A percentile compares a stretch with the other conserved stretches of the same genome.
These are phyloP conservation scores for Coemansia guatemalensis DNA, from an alignment of 192 early-diverging fungal genomes.

Conservation along the genomic window DNA sequence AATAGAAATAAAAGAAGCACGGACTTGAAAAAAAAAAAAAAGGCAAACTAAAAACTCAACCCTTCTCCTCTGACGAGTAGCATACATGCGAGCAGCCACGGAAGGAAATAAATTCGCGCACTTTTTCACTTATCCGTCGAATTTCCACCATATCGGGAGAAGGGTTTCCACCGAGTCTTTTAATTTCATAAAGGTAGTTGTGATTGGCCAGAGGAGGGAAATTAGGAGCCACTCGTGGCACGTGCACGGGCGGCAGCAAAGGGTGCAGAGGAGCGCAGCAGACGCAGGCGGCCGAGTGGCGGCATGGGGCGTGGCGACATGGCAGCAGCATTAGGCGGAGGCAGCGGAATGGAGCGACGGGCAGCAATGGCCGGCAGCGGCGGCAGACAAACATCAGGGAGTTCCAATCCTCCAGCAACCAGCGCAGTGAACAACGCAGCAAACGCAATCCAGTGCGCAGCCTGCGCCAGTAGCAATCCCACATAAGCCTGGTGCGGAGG, in stretches of 20 bases:
- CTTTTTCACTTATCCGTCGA: too few species aligned
- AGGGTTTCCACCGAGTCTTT: too few species aligned
- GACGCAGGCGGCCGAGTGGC: conserved; percentile 34
- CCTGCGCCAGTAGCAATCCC: conserved; percentile 43
- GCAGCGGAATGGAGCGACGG: conserved; percentile 38
- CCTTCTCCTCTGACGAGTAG: too few species aligned
- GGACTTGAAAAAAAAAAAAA: not conserved
- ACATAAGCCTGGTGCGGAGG: conserved; percentile 38
- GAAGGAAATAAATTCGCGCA: too few species aligned
- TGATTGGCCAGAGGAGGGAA: too few species aligned
- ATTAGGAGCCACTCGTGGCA: too few species aligned
- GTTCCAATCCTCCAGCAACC: conserved; percentile 13
- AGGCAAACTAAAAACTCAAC: not conserved
- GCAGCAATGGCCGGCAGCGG: conserved; percentile 36
- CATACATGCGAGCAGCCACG: too few species aligned
- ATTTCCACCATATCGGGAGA: too few species aligned
- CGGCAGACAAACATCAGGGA: conserved; percentile 31
- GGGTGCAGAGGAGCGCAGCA: conserved; percentile 29
- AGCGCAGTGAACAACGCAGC: conserved; percentile 21
- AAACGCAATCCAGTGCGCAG: conserved; percentile 40
- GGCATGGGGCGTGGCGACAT: conserved; percentile 12
- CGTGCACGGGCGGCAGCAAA: conserved; percentile 17
- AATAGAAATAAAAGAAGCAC: not conserved
- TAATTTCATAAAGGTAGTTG: too few species aligned
- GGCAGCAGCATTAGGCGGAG: conserved; percentile 21